Evolutionary conservation across 1,284 basidiomycete genomes (phyloP).

Genomic region (Schizopora paradoxa): DNA sequence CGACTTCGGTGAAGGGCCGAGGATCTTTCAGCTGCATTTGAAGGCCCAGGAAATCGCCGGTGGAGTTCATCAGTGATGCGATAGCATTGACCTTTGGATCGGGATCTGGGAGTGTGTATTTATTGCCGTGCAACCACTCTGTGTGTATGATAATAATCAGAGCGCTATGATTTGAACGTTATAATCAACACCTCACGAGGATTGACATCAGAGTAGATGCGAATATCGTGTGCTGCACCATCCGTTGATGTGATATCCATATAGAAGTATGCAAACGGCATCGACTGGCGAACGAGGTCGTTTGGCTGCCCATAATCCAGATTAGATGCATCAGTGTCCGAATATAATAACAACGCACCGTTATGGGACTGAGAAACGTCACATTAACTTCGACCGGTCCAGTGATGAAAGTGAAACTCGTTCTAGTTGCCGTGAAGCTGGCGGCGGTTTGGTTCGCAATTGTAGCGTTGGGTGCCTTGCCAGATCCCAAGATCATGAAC

Average conservation of each 20-base stretch:
- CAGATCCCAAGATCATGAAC: slow-evolving; percentile 20
- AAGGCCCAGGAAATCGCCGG: slow-evolving; percentile 24
- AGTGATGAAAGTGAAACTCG: slow-evolving; percentile 30
- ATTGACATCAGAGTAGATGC: slow-evolving; percentile 35
- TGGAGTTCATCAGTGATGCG: slow-evolving; percentile 15
- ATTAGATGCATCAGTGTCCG: not conserved
- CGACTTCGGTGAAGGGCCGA: slow-evolving; percentile 24
- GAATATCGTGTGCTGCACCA: slow-evolving; percentile 30
- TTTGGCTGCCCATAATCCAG: slow-evolving; percentile 17
- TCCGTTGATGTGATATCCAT: slow-evolving; percentile 33
- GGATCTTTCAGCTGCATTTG: slow-evolving; percentile 25
- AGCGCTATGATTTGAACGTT: not conserved
- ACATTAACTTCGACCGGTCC: slow-evolving; percentile 34
- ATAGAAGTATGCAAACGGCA: slow-evolving; percentile 39
- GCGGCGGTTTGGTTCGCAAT: slow-evolving; percentile 8
- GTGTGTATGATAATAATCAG: not conserved
- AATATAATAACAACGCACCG: slow-evolving; percentile 25
- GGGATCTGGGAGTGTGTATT: slow-evolving; percentile 20
- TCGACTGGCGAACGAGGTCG: slow-evolving; percentile 32
- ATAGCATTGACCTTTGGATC: slow-evolving; percentile 26
- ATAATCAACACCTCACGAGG: slow-evolving; percentile 17
- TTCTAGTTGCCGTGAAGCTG: slow-evolving; percentile 33
- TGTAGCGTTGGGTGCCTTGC: slow-evolving; percentile 13
- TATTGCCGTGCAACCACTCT: slow-evolving; percentile 34
- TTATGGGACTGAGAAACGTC: slow-evolving; percentile 36